Conservation (phyloP, 345 rosid genomes). For the Brassica carinata region DNA sequence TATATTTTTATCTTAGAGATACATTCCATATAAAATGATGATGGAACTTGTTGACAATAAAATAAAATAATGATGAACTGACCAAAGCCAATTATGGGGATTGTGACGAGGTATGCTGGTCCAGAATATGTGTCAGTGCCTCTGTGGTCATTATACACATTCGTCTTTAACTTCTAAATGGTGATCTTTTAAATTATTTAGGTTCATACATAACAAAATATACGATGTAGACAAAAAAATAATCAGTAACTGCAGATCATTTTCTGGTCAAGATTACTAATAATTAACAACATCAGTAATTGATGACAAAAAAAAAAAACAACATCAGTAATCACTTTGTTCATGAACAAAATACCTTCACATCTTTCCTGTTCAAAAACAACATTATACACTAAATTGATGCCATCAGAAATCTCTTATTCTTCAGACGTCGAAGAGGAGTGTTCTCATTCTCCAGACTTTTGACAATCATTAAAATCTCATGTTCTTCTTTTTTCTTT, state of each 20-base stretch:
- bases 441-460: not conserved
- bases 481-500: conserved; percentile 8
- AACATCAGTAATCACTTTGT: not conserved
- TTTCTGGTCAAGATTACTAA: not conserved
- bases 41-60: too few relatives aligned
- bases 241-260: not conserved
- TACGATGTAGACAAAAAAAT: not conserved
- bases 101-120: too few relatives aligned
- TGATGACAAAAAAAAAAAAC: not conserved
- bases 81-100: too few relatives aligned
- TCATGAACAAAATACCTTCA: not conserved
- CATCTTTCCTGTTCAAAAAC: not conserved
- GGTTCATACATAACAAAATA: not conserved
- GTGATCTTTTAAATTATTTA: too few relatives aligned
- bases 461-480: not conserved
- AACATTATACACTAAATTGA: not conserved
- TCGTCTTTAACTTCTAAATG: too few relatives aligned
- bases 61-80: too few relatives aligned
- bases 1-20: too few relatives aligned
- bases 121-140: too few relatives aligned
- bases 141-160: too few relatives aligned
- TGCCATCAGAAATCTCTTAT: not conserved
- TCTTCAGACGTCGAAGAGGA: not conserved
- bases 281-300: not conserved
- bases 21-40: too few relatives aligned